Evolutionary conservation across 1,139 yeast genomes (phyloP).

Genomic region (Protomyces arabidopsidicola): DNA sequence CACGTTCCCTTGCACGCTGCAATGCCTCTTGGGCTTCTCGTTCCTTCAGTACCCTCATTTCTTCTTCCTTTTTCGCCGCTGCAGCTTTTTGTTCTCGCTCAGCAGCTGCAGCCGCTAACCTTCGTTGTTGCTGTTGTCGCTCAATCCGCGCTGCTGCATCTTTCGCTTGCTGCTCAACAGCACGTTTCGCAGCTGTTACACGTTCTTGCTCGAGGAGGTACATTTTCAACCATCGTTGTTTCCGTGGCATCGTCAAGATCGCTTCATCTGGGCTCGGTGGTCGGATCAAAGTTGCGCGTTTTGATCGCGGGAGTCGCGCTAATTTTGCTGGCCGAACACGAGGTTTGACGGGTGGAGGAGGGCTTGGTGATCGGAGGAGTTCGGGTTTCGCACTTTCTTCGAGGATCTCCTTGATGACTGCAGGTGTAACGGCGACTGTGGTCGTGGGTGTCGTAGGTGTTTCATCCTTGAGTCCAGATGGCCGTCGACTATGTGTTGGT

Average conservation of each 20-base stretch:
- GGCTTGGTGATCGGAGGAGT: neutral
- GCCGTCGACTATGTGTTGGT: neutral
- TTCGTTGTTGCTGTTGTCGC: conserved; percentile 2
- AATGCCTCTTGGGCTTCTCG: conserved; percentile 13
- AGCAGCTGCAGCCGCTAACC: conserved; percentile 1
- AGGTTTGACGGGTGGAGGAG: neutral
- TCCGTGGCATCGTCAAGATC: conserved; percentile 4
- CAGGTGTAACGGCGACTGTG: neutral
- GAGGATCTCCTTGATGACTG: neutral
- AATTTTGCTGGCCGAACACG: neutral
- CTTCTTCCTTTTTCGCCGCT: conserved; percentile 14
- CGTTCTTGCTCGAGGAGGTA: conserved; percentile 2
- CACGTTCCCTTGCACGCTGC: conserved; percentile 20
- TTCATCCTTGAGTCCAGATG: conserved; percentile 1
- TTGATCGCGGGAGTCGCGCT: neutral
- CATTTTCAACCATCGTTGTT: conserved; percentile 1
- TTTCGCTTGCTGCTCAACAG: conserved; percentile 17
- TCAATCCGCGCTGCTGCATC: conserved; percentile 15
- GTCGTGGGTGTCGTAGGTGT: neutral
- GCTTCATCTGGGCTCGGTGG: conserved; percentile 6
- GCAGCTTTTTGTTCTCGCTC: conserved; percentile 9
- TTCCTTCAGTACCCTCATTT: conserved; percentile 1
- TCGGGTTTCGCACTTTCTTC: neutral
- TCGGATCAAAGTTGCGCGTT: conserved; percentile 5
- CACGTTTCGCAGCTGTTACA: conserved; percentile 4